Evolutionary conservation across 345 rosid species (phyloP), one percentile per base, ranked within the genome.

Genomic region (Anastatica hierochuntica): DNA sequence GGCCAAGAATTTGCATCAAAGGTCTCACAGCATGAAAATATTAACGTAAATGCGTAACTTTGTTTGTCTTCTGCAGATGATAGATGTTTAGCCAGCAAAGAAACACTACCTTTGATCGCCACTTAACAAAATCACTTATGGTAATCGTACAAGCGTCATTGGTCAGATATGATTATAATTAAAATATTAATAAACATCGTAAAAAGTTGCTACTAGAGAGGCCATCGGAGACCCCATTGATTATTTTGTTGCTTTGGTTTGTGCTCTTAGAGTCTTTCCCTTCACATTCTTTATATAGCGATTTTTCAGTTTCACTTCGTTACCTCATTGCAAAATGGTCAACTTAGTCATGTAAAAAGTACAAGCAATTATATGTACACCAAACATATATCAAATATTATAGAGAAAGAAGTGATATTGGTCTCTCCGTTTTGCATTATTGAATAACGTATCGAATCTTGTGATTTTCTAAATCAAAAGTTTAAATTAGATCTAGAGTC

Each of bases 211-310:
- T 14, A 47, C 60, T 33, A 60, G 38, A 61, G 67, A 60, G 34
- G 72, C 67, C 72, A 60, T 55, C 42, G 72, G 62, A 47, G 72
- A 61, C 72, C 67, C 47, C 67, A 67, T 67, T 54, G 46, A 17
- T 44, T 58, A 41, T 33, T 46, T 21, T 52, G 46, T 30, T 44
- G 52, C 9, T 42, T 67, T 60, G 56, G 30, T 52, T 52, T 60
- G 14, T 66, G 44, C 15, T 36, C 8, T 67, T 7, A 29, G 2
- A 13, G 56, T 17, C 56, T n/a, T 30, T 43, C 40, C 42, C 63
- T 55, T 39, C 58, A 43, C 30, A 26, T 52, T 53, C 68, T 62
- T 47, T 68, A 61, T 56, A 68, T 68, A 68, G 72, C 10, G 34
- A 21, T n/a, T 33, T 47, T 45, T 60, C 42, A 23, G 0, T 34